Evolutionary conservation across 495 filamentous ascomycete species (phyloP), one percentile per base, ranked within the genome.

Genomic region (Hypoxylon fragiforme): DNA sequence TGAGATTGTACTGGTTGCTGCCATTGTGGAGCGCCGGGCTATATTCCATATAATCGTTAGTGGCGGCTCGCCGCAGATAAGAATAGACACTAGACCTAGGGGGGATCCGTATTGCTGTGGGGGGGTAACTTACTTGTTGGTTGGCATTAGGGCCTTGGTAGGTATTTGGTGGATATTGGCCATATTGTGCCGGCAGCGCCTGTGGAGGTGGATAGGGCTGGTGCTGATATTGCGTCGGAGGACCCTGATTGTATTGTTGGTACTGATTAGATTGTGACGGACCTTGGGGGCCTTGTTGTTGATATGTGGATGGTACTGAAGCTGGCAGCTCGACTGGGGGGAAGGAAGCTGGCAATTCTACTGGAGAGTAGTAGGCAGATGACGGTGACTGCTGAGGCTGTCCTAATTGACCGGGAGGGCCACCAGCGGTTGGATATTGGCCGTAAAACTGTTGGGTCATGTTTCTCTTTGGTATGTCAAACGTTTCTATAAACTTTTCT

Each of bases 181-280:
- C 36, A 42, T 58, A 51, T 31, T 55, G 62, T 41, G 39, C 53
- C 39, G 66, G 40, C n/a, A 56, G 63, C 14, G 74, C 66, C 16
- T 74, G 72, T 32, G 66, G 67, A 38, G 73, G 70, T 37, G 58
- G 64, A 54, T 62, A 62, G 22, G 57, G 54, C 31, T 66, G 68
- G 20, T 63, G 54, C 2, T 64, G 65, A n/a, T 64, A 64, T n/a
- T 42, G 52, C 14, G 22, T 36, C 11, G 50, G 50, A 16, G 60
- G 39, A 2, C 31, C 44, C 37, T 36, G 44, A 4, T 50, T 41
- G 1, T 32, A 35, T 40, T 24, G 48, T 22, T 65, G 64, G 11
- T 65, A 58, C 16, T 60, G 57, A 31, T 48, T 30, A 35, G 28
- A 37, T 44, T 54, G 56, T 28, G 53, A 57, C 14, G 44, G 65